These are phyloP conservation scores for Nothophytophthora sp. DNA, from an alignment of 352 stramenopile genomes.

Conservation along the genomic window DNA sequence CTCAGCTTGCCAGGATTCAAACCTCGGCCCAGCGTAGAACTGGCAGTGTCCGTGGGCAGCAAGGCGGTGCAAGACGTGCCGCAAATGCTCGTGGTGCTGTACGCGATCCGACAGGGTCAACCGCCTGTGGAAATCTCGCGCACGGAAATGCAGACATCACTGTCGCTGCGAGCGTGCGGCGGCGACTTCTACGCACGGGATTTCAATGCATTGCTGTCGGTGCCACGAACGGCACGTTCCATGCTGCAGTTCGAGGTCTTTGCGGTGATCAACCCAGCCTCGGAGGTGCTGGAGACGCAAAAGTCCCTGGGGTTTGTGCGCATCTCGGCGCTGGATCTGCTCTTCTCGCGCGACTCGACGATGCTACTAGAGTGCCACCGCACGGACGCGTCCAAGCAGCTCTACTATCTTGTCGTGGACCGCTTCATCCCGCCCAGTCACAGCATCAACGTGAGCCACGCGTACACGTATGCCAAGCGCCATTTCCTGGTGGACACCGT, in stretches of 20 bases:
- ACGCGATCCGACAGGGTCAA: slow-evolving; percentile 48
- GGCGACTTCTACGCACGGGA: slow-evolving; percentile 78
- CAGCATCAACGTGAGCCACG: slow-evolving; percentile 67
- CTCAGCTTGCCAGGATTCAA: slow-evolving; percentile 74
- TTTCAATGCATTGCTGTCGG: slow-evolving; percentile 71
- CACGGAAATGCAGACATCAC: slow-evolving; percentile 73
- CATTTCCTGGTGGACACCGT: slow-evolving; percentile 81
- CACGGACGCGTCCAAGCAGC: slow-evolving; percentile 40
- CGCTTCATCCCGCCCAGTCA: slow-evolving; percentile 61
- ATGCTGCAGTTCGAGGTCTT: slow-evolving; percentile 87
- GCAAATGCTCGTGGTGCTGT: slow-evolving; percentile 81
- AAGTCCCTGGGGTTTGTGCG: slow-evolving; percentile 75
- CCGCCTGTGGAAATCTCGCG: slow-evolving; percentile 62
- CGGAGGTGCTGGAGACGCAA: slow-evolving; percentile 58
- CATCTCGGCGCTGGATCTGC: slow-evolving; percentile 68
- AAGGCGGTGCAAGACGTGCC: slow-evolving; percentile 63
- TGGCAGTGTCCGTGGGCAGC: slow-evolving; percentile 77
- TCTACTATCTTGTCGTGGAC: slow-evolving; percentile 79
- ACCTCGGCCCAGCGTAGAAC: slow-evolving; percentile 57
- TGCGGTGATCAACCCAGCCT: slow-evolving; percentile 53
- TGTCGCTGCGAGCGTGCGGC: slow-evolving; percentile 70
- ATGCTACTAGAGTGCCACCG: slow-evolving; percentile 71
- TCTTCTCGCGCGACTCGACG: slow-evolving; percentile 76
- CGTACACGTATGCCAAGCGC: slow-evolving; percentile 80
- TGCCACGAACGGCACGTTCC: slow-evolving; percentile 58